Base-by-base conservation (phyloP, 2,329 filamentous ascomycete species). In the Hypoxylon sp. region DNA sequence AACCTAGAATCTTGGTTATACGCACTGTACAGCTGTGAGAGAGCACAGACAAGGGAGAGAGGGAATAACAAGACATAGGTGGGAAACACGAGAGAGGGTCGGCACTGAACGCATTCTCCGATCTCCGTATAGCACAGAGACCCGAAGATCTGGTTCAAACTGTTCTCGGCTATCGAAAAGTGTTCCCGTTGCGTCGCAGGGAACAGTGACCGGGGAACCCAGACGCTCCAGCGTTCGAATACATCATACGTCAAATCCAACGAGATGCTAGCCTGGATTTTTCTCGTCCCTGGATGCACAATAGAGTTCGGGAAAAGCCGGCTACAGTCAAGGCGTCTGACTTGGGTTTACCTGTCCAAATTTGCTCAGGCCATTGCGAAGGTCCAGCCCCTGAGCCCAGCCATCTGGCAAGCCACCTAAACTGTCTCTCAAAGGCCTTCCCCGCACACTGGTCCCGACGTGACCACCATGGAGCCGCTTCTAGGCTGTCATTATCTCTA, bases 111-210 rank as follows among this genome's bases (percentile, higher is more conserved):
- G 35, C 61, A 47, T 64, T 56, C 37, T 61, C 64, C 65, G 69
- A 71, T 72, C 68, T 71, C 68, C 61, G 50, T 62, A 60, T 24
- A 53, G 44, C 57, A 65, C 56, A 61, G 48, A 42, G 69, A 70
- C 75, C 75, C 75, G 65, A 68, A 75, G 74, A 77, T 77, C 75
- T 76, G 75, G 74, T 72, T 75, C 73, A 73, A 37, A 67, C 74
- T 73, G 69, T 69, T 37, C 68, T 74, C 75, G 74, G 74, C 68
- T 77, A 77, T 77, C 75, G 68, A 71, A 62, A 74, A 71, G 31
- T 55, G 59, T 62, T 55, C 50, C 46, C 42, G 50, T 46, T 54
- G 39, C 48, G 35, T 62, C 42, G 17, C 52, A 57, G 35, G 42
- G 42, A 27, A 15, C 51, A 29, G n/a, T 17, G 21, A 27, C 37